A percentile compares a stretch with the other conserved stretches of the same genome.
phyloP scores from a whole-genome alignment of 371 early-diverging fungal species.

The Saksenaea vasiformis region DNA sequence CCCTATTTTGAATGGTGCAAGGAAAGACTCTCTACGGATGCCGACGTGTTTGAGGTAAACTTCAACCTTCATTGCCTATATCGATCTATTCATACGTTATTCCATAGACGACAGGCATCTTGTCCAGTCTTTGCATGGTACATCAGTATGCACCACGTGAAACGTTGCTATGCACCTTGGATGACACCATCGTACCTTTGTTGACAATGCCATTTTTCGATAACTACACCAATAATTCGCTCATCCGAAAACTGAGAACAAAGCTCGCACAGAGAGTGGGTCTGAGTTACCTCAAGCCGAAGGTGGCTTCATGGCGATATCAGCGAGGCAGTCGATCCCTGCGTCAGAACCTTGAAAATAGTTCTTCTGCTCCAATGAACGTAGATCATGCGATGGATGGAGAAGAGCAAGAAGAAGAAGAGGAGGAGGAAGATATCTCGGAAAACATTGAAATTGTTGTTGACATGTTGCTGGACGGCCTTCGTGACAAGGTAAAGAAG shows the following conservation, averaged over 20 bases:
- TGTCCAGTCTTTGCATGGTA: constrained; percentile 68
- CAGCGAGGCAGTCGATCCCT: constrained; percentile 64
- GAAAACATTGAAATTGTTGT: constrained; percentile 77
- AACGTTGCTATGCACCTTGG: constrained; percentile 59
- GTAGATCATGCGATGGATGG: constrained; percentile 7
- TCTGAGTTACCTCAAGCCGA: constrained; percentile 70
- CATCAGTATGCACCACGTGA: constrained; percentile 73
- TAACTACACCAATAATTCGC: constrained; percentile 60
- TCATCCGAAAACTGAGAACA: constrained; percentile 78
- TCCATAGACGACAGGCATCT: constrained; percentile 55
- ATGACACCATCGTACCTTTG: constrained; percentile 55
- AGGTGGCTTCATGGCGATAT: constrained; percentile 78
- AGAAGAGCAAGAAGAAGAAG: constrained; percentile 55
- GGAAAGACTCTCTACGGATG: constrained; percentile 31
- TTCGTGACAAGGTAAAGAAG: constrained; percentile 73
- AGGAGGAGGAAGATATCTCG: constrained; percentile 63
- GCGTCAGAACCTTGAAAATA: constrained; percentile 40
- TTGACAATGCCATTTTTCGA: constrained; percentile 54
- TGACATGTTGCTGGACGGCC: constrained; percentile 77
- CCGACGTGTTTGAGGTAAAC: constrained; percentile 54
- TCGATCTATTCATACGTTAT: background rate
- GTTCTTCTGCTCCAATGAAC: background rate
- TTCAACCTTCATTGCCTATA: background rate
- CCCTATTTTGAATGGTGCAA: constrained; percentile 68
- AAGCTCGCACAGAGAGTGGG: constrained; percentile 88